Base-by-base conservation (phyloP, 768 basidiomycete species). In the Phallus indusiatus region DNA sequence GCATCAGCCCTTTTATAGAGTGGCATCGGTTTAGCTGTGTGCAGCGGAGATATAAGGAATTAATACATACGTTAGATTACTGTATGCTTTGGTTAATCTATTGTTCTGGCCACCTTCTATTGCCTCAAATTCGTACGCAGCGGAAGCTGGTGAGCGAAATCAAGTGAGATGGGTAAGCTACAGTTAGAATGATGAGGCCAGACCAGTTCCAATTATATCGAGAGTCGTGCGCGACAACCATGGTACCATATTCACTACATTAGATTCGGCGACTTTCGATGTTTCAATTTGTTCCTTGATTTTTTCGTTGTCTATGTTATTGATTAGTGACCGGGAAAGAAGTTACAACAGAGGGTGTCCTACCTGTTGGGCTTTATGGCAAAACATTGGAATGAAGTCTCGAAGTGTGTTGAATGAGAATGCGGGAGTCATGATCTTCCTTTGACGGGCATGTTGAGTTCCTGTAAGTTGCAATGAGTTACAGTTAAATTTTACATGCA, bases 131-230 rank as follows among this genome's bases (percentile, higher is more conserved):
- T 60, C 61, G 54, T 66, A 59, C 53, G 66, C 67, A 51, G 42
- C 42, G 12, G 42, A 8, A 53, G 54, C 28, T 60, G 49, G 47
- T 60, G 59, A 2, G 20, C 12, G 18, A 6, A 51, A 14, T 12
- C 2, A 14, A 20, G 49, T 51, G 20, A 11, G 18, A 51, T 18
- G 33, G 20, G 3, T 20, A 22, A 51, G 28, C 28, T 28, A 28
- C 14, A 51, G 14, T 51, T 12, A 4, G 9, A 42, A 42, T n/a
- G 4, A 42, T 42, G 42, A 42, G 16, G n/a, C 28, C 56, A 20
- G 16, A 70, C 69, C 62, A 56, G 64, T 64, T 12, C 69, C 69
- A n/a, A 70, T 67, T 36, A 65, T 64, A 56, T 70, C 70, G 18
- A 70, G 54, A 8, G 69, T 68, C 55, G 65, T 54, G 17, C 63